Percentiles rank a stretch among this genome's conserved stretches.
Conservation (phyloP, 345 rosid genomes). For the Lagerstroemia speciosa region DNA sequence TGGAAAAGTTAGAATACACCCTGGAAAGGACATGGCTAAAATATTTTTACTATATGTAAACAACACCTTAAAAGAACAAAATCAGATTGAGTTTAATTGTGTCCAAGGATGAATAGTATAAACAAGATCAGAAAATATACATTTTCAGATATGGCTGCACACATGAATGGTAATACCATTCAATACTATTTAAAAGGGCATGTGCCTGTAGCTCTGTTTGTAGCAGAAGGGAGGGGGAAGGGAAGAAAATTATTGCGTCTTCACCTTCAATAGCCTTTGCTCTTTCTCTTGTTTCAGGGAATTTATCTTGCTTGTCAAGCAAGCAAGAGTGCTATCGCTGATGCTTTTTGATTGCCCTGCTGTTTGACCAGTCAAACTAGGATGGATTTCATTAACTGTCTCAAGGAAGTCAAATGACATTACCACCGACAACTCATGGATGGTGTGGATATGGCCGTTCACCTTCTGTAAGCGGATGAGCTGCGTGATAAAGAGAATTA, state of each 20-base stretch:
- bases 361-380: slow-evolving; percentile 38
- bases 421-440: slow-evolving; percentile 59
- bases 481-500: slow-evolving; percentile 32
- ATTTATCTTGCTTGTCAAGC: slow-evolving; percentile 36
- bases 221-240: background rate
- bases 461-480: slow-evolving; percentile 62
- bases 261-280: slow-evolving; percentile 69
- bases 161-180: background rate
- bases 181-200: background rate
- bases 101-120: background rate
- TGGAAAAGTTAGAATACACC: too few species aligned
- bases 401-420: slow-evolving; percentile 62
- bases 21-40: too few species aligned
- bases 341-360: slow-evolving; percentile 56
- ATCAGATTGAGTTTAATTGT: background rate
- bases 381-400: slow-evolving; percentile 49
- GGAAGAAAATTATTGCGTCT: background rate
- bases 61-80: background rate
- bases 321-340: slow-evolving; percentile 75
- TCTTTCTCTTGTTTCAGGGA: slow-evolving; percentile 60
- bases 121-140: background rate
- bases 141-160: too few species aligned
- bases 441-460: slow-evolving; percentile 31
- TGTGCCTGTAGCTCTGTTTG: background rate
- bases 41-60: background rate